Evolutionary conservation across 2,329 filamentous ascomycete genomes (phyloP), one percentile per base, ranked within the genome.

Genomic region (Penicillium oxalicum): DNA sequence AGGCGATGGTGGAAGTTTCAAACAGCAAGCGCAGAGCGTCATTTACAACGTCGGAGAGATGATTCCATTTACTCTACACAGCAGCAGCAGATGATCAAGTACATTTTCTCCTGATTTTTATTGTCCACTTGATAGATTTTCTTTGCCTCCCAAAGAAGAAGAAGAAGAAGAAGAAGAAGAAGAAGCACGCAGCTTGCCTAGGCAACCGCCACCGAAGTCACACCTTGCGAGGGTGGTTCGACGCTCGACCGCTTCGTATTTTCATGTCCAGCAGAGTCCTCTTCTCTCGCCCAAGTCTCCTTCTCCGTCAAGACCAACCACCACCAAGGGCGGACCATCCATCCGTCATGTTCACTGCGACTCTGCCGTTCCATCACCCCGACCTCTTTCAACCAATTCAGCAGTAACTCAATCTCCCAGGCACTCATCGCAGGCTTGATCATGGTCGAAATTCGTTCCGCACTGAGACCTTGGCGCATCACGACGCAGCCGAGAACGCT

Each of bases 401-500:
- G 54, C 44, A 74, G 44, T 34, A 69, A 37, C 46, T 63, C 58
- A 7, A 72, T 60, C 54, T 76, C 74, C 72, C 73, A 75, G 11
- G 57, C 53, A 11, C 61, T 66, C 52, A 75, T 55, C 9, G 59
- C 64, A 11, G 69, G 71, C 42, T 67, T 66, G 28, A 74, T 52
- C 57, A 68, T 66, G 12, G 51, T 60, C 9, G 64, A 59, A n/a
- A 77, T 61, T 8, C 61, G 63, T 4, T 47, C 48, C 1, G 66
- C 61, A 8, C 55, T 64, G 24, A 71, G 55, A 0, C 74, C 74
- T 4, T 74, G 70, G 4, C 74, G 59, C 9, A 68, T 58, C 7
- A 67, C 66, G 11, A 76, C 49, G n/a, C 69, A 61, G 1, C 72
- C 69, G 3, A 76, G 48, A 3, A 75, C 65, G 4, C 70, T 67